phyloP scores from a whole-genome alignment of 2,329 filamentous ascomycete species.

The Teratosphaeria pseudoeucalypti region DNA sequence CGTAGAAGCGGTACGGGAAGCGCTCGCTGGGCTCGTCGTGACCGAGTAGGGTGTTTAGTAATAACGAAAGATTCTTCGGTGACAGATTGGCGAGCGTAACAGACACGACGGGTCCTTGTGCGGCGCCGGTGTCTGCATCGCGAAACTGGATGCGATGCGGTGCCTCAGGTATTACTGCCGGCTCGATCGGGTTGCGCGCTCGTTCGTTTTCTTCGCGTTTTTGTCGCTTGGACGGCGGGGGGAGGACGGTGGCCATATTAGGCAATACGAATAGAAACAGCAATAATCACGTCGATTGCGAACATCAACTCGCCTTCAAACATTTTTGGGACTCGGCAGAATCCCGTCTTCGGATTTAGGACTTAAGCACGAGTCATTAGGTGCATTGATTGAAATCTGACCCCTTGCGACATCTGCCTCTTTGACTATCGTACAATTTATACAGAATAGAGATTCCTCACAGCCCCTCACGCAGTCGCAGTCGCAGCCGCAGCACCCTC shows the following conservation, averaged over 20 bases:
- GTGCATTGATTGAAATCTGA: too few relatives aligned
- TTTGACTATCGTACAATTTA: too few relatives aligned
- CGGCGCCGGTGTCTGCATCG: conserved; percentile 62
- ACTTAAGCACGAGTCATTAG: background rate
- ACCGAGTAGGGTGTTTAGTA: conserved; percentile 75
- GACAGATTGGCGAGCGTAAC: conserved; percentile 76
- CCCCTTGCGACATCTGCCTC: too few relatives aligned
- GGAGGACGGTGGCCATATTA: conserved; percentile 68
- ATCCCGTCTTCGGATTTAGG: background rate
- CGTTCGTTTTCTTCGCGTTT: conserved; percentile 63
- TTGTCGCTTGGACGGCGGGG: conserved; percentile 83
- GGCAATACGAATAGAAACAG: background rate
- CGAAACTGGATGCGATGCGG: conserved; percentile 66
- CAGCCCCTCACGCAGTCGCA: background rate
- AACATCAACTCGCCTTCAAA: background rate
- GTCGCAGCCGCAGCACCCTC: background rate
- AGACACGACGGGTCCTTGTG: conserved; percentile 59
- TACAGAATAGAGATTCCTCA: background rate
- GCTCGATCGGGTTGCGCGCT: conserved; percentile 64
- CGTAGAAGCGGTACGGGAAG: conserved; percentile 56
- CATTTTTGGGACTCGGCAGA: background rate
- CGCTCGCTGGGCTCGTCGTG: conserved; percentile 48
- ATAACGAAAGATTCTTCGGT: conserved; percentile 78
- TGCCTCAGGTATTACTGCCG: conserved; percentile 57
- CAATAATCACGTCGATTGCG: background rate